Conservation (phyloP, 23 red algal species). For the Cyanidioschyzon merolae region DNA sequence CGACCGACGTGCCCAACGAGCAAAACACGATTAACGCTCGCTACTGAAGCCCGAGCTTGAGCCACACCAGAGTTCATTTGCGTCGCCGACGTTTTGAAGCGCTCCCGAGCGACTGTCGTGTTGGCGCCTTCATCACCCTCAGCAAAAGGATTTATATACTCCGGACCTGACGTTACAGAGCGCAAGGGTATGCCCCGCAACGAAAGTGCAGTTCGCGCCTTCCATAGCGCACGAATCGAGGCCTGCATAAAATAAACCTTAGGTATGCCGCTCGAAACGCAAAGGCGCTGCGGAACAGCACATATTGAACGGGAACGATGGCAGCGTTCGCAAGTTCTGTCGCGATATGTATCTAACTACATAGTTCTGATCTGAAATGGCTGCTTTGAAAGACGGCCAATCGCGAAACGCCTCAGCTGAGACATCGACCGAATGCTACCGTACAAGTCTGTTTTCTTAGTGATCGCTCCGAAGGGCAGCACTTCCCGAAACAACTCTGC, state of each 20-base stretch:
- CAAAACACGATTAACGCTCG: slow-evolving; percentile 4
- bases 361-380: no score
- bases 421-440: no score
- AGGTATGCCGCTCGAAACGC: no score
- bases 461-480: no score
- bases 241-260: not conserved
- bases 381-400: no score
- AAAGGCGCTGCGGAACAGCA: no score
- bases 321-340: no score
- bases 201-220: not conserved
- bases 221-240: not conserved
- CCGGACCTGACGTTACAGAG: not conserved
- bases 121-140: not conserved
- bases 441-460: no score
- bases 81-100: not conserved
- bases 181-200: not conserved
- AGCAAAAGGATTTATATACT: not conserved
- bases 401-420: no score
- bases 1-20: slow-evolving; percentile 6
- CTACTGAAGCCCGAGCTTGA: not conserved
- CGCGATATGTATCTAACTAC: no score
- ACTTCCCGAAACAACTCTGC: no score
- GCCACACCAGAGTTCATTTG: not conserved
- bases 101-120: not conserved
- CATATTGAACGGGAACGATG: no score